Base-by-base conservation (phyloP, 176 grass and related monocot genomes). In the Triticum turgidum region DNA sequence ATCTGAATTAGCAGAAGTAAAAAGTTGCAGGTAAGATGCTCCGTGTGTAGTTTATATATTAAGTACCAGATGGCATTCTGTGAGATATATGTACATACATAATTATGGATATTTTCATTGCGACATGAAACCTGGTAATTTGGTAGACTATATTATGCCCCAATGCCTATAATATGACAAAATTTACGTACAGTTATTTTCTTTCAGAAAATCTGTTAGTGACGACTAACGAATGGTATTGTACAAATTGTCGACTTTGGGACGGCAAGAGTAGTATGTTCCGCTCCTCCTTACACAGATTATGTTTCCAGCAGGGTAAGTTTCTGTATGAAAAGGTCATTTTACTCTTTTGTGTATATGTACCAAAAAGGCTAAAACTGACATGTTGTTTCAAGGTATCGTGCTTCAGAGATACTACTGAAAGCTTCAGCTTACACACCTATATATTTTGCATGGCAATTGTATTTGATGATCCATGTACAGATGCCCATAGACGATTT, bases 221-320 rank as follows among this genome's bases (percentile, higher is more conserved):
- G 18, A 90, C 89, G 83, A 77, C 39, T 42, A 0, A 42, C 0
- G 9, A 42, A 88, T 89, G 89, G 85, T 71, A 75, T 84, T 61
- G 84, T 97, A 38, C 93, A 97, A 89, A 93, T 97, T 91, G 95
- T 91, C 38, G 92, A 97, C 84, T 94, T 97, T 67, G 95, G 95
- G 20, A 76, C 94, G 85, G 95, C 95, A 84, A 94, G 95, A 87
- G 95, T 94, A 91, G 76, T 97, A 68, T 86, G 75, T 75, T 97
- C 95, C 33, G 86, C 66, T 42, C 90, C 92, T 93, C 95, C 95
- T 49, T 97, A 94, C 82, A 97, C 95, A 44, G 91, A 97, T 81
- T 97, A 97, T 90, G 95, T 97, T 84, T 97, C 95, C 72, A 94
- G 90, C 47, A 93, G 95, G 94, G 95, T 97, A 76, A 94, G 83